phyloP scores from a whole-genome alignment of 805 yeast species.

The Clavispora asparagi region DNA sequence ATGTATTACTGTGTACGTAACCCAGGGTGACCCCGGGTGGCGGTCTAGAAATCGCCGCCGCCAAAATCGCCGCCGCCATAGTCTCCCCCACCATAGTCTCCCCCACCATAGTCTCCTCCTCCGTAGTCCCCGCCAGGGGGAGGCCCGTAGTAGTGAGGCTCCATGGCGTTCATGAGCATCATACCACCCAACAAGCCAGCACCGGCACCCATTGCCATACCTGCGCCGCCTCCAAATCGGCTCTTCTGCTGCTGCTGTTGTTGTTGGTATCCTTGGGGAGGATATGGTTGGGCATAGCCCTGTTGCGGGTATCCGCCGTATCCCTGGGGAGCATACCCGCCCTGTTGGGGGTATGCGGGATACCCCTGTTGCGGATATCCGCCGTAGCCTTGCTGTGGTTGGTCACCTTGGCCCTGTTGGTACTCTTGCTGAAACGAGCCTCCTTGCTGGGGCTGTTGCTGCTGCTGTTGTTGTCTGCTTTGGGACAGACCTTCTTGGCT shows the following conservation, averaged over 20 bases:
- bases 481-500: slow-evolving; percentile 6
- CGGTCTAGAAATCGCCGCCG: slow-evolving; percentile 1
- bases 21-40: no score
- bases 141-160: slow-evolving; percentile 22
- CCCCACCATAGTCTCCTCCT: slow-evolving; percentile 25
- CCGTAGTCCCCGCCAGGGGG: slow-evolving; percentile 28
- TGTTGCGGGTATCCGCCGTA: slow-evolving; percentile 14
- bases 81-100: slow-evolving; percentile 8
- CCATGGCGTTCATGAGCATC: slow-evolving; percentile 43
- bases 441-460: not conserved
- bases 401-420: slow-evolving; percentile 18
- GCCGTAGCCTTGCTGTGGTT: slow-evolving; percentile 24
- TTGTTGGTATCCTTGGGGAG: slow-evolving; percentile 6
- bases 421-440: slow-evolving; percentile 13
- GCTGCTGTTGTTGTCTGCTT: slow-evolving; percentile 9
- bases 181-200: slow-evolving; percentile 62
- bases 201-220: slow-evolving; percentile 43
- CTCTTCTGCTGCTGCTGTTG: slow-evolving; percentile 19
- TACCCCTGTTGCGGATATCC: slow-evolving; percentile 24
- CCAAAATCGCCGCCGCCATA: slow-evolving; percentile 7
- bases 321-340: slow-evolving; percentile 25
- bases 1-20: not conserved
- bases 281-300: not conserved
- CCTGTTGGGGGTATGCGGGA: not conserved
- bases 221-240: slow-evolving; percentile 33